Conservation (phyloP, 1,284 basidiomycete genomes). For the Laetiporus sulphureus region DNA sequence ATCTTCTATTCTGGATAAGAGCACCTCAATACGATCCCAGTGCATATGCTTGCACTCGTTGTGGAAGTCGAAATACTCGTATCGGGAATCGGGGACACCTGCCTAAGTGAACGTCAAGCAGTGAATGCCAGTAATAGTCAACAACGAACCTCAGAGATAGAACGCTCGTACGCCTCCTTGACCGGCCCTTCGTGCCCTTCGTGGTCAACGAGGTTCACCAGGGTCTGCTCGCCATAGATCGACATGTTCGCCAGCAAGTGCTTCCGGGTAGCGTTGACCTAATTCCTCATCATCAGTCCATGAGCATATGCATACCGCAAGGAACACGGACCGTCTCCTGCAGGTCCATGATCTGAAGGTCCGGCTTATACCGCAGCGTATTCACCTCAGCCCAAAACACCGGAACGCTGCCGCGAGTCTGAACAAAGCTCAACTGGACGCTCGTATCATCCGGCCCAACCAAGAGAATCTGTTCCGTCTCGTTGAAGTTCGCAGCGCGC, state of each 20-base stretch:
- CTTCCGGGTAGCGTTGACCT: constrained; percentile 66
- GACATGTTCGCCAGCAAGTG: constrained; percentile 77
- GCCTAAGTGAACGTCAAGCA: constrained; percentile 33
- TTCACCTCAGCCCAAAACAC: constrained; percentile 98
- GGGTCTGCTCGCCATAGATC: constrained; percentile 74
- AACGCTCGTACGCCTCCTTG: constrained; percentile 92
- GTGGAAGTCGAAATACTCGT: constrained; percentile 98
- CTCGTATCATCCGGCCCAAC: constrained; percentile 52
- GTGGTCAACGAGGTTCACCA: constrained; percentile 95
- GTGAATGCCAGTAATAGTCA: background rate
- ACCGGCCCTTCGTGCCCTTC: constrained; percentile 93
- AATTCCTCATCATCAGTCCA: constrained; percentile 8
- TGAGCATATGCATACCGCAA: constrained; percentile 4
- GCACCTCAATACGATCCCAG: constrained; percentile 86
- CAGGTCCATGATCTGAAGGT: constrained; percentile 93
- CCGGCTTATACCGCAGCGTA: constrained; percentile 94
- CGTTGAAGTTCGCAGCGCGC: constrained; percentile 88
- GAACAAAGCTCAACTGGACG: constrained; percentile 78
- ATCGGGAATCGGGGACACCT: constrained; percentile 66
- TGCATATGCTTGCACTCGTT: constrained; percentile 93
- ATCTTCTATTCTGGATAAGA: constrained; percentile 75
- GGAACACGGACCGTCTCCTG: constrained; percentile 61
- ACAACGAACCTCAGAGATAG: constrained; percentile 51
- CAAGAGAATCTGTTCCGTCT: constrained; percentile 90
- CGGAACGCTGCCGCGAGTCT: constrained; percentile 92